Percentiles rank a stretch among this genome's conserved stretches.
Conservation (phyloP, 1,139 yeast species). For the Yamadazyma conglobata region DNA sequence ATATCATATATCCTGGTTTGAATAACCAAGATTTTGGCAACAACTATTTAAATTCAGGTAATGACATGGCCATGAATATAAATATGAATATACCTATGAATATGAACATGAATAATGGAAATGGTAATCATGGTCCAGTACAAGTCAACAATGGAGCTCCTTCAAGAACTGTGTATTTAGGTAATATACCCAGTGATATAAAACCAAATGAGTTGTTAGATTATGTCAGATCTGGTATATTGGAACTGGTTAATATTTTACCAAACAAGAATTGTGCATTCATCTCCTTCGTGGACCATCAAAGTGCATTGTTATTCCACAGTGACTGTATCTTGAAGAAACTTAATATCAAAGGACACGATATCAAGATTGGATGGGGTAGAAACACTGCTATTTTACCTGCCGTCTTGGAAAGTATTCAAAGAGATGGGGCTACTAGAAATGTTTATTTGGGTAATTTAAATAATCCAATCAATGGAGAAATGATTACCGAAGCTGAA, state of each 20-base stretch:
- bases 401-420: conserved; percentile 68
- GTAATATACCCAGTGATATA: conserved; percentile 81
- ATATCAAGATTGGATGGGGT: conserved; percentile 69
- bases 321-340: conserved; percentile 60
- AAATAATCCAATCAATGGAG: conserved; percentile 44
- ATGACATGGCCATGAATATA: conserved; percentile 6
- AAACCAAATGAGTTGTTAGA: conserved; percentile 80
- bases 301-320: conserved; percentile 57
- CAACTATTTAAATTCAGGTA: conserved; percentile 1
- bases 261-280: conserved; percentile 60
- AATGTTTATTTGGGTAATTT: conserved; percentile 82
- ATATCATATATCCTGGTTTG: conserved; percentile 6
- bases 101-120: conserved; percentile 5
- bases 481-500: conserved; percentile 56
- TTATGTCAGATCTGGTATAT: conserved; percentile 87
- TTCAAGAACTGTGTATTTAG: conserved; percentile 85
- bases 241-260: conserved; percentile 66
- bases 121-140: conserved; percentile 5
- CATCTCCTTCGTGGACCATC: conserved; percentile 59
- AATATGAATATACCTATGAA: conserved; percentile 4
- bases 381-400: conserved; percentile 63
- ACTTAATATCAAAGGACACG: conserved; percentile 53
- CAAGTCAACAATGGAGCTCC: conserved; percentile 27
- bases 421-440: conserved; percentile 86
- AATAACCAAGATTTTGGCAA: conserved; percentile 2